phyloP scores from a whole-genome alignment of 768 basidiomycete genomes.

The Mycena pura region DNA sequence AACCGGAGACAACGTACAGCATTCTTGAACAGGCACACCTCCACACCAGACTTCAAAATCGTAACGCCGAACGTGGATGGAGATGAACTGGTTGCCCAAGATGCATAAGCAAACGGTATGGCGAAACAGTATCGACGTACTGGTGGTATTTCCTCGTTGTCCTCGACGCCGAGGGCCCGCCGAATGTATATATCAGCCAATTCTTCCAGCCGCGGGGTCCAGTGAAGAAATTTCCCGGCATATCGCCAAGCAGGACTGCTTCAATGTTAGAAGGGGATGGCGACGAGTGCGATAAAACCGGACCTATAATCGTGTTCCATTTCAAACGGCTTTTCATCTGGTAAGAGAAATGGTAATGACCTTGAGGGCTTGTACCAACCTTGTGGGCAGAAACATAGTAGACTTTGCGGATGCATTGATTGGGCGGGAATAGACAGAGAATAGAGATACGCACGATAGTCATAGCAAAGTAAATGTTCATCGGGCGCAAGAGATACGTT shows the following conservation, averaged over 20 bases:
- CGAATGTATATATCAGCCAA: conserved; percentile 55
- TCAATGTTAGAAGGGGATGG: background rate
- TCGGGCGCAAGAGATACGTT: conserved; percentile 56
- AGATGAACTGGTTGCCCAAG: conserved; percentile 52
- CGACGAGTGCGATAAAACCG: background rate
- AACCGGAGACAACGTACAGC: too few species aligned
- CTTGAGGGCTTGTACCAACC: conserved; percentile 37
- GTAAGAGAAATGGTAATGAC: conserved; percentile 3
- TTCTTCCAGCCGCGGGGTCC: conserved; percentile 47
- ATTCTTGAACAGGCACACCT: conserved; percentile 47
- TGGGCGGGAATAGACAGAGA: background rate
- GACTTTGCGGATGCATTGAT: conserved; percentile 24
- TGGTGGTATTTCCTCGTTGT: conserved; percentile 50
- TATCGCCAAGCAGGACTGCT: conserved; percentile 61
- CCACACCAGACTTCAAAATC: conserved; percentile 60
- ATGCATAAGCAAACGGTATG: background rate
- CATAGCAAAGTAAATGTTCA: conserved; percentile 57
- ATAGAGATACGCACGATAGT: conserved; percentile 39
- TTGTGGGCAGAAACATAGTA: conserved; percentile 56
- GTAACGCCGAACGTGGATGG: conserved; percentile 61
- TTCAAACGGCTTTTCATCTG: conserved; percentile 51
- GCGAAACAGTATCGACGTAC: conserved; percentile 38
- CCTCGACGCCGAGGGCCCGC: conserved; percentile 46
- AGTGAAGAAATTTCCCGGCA: conserved; percentile 59
- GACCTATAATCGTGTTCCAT: conserved; percentile 56